Evolutionary conservation across 371 early-diverging fungal genomes (phyloP).

Genomic region (Syncephalastrum sp.): DNA sequence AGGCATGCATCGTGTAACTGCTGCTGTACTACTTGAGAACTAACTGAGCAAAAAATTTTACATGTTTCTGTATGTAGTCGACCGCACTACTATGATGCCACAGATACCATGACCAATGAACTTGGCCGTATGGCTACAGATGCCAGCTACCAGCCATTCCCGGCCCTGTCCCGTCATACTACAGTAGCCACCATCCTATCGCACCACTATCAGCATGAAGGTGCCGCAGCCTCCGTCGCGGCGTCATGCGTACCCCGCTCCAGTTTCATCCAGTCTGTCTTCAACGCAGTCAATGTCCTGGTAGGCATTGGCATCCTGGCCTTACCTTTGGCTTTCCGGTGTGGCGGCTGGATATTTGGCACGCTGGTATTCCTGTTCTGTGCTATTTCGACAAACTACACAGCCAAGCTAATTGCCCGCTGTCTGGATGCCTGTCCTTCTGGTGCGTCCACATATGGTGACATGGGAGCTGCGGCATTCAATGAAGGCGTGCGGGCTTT

Average conservation of each 20-base stretch:
- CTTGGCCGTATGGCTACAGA: slow-evolving; percentile 7
- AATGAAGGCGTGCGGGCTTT: slow-evolving; percentile 48
- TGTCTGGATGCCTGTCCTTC: slow-evolving; percentile 21
- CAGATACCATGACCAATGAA: too few species aligned
- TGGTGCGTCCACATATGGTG: slow-evolving; percentile 50
- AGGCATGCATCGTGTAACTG: slow-evolving; percentile 10
- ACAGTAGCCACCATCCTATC: slow-evolving; percentile 10
- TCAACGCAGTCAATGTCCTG: slow-evolving; percentile 59
- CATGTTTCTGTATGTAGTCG: slow-evolving; percentile 10
- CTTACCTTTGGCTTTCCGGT: slow-evolving; percentile 30
- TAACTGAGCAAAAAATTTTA: background rate
- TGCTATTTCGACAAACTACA: slow-evolving; percentile 47
- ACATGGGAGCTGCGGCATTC: slow-evolving; percentile 68
- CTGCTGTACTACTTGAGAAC: too few species aligned
- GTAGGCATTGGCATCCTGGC: slow-evolving; percentile 61
- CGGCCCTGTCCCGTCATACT: slow-evolving; percentile 12
- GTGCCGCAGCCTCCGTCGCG: background rate
- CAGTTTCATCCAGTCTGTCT: slow-evolving; percentile 39
- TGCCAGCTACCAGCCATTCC: slow-evolving; percentile 17
- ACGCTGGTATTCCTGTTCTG: slow-evolving; percentile 52
- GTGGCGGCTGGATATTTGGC: slow-evolving; percentile 56
- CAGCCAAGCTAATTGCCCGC: slow-evolving; percentile 54
- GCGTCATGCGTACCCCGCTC: slow-evolving; percentile 5
- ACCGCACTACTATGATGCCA: slow-evolving; percentile 2
- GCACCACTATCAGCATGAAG: slow-evolving; percentile 2